Conservation (phyloP, 2,329 filamentous ascomycete genomes). For the Xylaria digitata region DNA sequence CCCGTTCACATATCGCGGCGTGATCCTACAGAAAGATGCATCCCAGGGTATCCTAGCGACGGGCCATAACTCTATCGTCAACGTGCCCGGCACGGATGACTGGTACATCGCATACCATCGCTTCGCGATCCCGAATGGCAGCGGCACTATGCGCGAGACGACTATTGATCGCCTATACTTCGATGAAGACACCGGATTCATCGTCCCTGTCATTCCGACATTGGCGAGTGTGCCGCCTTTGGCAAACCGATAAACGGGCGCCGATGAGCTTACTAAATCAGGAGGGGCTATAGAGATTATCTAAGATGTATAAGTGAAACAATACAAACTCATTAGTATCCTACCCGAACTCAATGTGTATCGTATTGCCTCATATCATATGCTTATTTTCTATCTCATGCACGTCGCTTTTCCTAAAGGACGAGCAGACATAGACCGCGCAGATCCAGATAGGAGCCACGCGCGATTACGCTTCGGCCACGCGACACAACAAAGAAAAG, state of each 20-base stretch:
- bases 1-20: slow-evolving; percentile 59
- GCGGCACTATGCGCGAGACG: slow-evolving; percentile 57
- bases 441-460: background rate
- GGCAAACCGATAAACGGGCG: background rate
- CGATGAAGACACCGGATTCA: slow-evolving; percentile 53
- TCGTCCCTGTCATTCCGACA: slow-evolving; percentile 53
- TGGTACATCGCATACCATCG: slow-evolving; percentile 64
- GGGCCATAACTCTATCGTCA: slow-evolving; percentile 59
- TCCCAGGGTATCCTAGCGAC: slow-evolving; percentile 58
- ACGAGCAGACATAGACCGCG: background rate
- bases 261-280: background rate
- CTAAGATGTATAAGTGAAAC: background rate
- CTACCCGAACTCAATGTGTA: background rate
- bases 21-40: slow-evolving; percentile 57
- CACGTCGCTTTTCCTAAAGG: background rate
- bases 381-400: background rate
- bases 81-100: slow-evolving; percentile 59
- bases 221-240: slow-evolving; percentile 46
- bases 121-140: slow-evolving; percentile 58
- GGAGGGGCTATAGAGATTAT: background rate
- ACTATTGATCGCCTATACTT: slow-evolving; percentile 57
- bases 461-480: background rate
- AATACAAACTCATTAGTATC: background rate
- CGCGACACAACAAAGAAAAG: slow-evolving; percentile 20
- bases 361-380: background rate